Percentiles rank a stretch among this genome's conserved stretches.
phyloP scores from a whole-genome alignment of 1,284 basidiomycete species.

The Puccinia brachypodii region DNA sequence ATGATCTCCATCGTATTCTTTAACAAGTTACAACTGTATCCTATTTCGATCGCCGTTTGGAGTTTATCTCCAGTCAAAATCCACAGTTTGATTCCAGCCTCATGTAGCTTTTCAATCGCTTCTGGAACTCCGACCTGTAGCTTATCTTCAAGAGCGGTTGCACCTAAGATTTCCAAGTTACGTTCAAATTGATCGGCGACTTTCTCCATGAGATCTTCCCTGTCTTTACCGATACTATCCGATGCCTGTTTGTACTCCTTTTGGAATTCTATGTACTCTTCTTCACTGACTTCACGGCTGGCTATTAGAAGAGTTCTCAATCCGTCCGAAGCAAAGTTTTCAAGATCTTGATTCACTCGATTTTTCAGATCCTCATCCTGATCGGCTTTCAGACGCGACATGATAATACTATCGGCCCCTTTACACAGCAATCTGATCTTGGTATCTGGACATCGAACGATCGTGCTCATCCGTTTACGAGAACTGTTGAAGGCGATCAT shows the following conservation, averaged over 20 bases:
- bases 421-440: slow-evolving; percentile 84
- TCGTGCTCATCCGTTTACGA: slow-evolving; percentile 87
- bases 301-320: slow-evolving; percentile 88
- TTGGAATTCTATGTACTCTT: slow-evolving; percentile 82
- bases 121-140: slow-evolving; percentile 95
- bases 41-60: slow-evolving; percentile 96
- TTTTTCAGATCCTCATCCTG: slow-evolving; percentile 75
- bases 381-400: slow-evolving; percentile 72
- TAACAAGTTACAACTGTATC: slow-evolving; percentile 85
- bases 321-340: slow-evolving; percentile 87
- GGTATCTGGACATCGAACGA: slow-evolving; percentile 80
- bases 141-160: slow-evolving; percentile 95
- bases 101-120: slow-evolving; percentile 85
- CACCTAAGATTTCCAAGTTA: slow-evolving; percentile 78
- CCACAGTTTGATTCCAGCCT: slow-evolving; percentile 96
- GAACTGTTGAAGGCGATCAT: slow-evolving; percentile 90
- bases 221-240: slow-evolving; percentile 67
- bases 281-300: slow-evolving; percentile 74
- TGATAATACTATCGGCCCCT: slow-evolving; percentile 95
- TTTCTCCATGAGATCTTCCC: slow-evolving; percentile 87
- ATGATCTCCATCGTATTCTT: slow-evolving; percentile 84
- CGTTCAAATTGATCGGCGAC: slow-evolving; percentile 82
- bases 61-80: slow-evolving; percentile 93
- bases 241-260: slow-evolving; percentile 76
- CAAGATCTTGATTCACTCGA: slow-evolving; percentile 80